These are phyloP conservation scores for Pseudogymnoascus sp. DNA, from an alignment of 2,329 filamentous ascomycete species.

Conservation along the genomic window DNA sequence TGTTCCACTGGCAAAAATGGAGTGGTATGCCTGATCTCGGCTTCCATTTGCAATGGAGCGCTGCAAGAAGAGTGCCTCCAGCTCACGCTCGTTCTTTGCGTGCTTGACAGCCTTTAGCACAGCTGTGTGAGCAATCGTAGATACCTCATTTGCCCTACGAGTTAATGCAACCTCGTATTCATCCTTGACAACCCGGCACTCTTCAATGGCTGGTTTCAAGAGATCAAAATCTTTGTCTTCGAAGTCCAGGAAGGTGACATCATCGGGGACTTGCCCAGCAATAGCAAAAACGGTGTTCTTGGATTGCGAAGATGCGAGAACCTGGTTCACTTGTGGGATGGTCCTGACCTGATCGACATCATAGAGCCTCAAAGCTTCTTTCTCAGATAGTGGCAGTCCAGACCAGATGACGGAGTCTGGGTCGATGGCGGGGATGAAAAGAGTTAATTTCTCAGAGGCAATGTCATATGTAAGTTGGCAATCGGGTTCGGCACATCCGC, in stretches of 20 bases:
- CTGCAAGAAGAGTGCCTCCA: constrained; percentile 74
- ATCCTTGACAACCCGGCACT: constrained; percentile 64
- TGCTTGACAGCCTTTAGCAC: constrained; percentile 54
- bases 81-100: constrained; percentile 70
- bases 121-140: constrained; percentile 56
- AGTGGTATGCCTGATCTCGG: constrained; percentile 78
- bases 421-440: constrained; percentile 86
- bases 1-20: constrained; percentile 74
- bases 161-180: constrained; percentile 68
- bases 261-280: constrained; percentile 64
- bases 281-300: constrained; percentile 65
- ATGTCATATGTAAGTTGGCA: constrained; percentile 78
- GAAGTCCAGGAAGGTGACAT: constrained; percentile 65
- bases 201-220: constrained; percentile 58
- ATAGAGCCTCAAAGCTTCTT: constrained; percentile 69
- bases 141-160: constrained; percentile 63
- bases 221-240: constrained; percentile 51
- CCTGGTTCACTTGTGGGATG: constrained; percentile 67
- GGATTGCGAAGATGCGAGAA: constrained; percentile 37
- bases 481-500: constrained; percentile 74
- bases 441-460: constrained; percentile 60
- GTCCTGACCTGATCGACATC: constrained; percentile 73
- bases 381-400: constrained; percentile 69
- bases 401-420: constrained; percentile 91
- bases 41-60: constrained; percentile 67